phyloP scores from a whole-genome alignment of 768 basidiomycete genomes.

The Exsudoporus frostii region DNA sequence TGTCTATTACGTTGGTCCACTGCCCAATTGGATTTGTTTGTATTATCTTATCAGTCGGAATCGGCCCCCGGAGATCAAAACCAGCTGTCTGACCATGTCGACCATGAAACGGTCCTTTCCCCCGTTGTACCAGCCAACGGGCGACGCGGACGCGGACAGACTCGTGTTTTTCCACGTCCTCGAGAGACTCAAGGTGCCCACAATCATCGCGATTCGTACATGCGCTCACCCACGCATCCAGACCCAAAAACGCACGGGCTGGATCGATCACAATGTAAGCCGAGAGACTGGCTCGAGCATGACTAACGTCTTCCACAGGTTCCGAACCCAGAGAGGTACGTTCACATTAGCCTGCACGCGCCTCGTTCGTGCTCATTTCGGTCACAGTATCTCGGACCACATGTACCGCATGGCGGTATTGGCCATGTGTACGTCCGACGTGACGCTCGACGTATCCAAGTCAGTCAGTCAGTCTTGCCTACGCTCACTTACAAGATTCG shows the following conservation, averaged over 20 bases:
- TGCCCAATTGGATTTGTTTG: not conserved
- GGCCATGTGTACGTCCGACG: slow-evolving; percentile 80
- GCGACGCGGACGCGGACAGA: slow-evolving; percentile 58
- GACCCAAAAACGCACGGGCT: slow-evolving; percentile 96
- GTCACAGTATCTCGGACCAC: slow-evolving; percentile 82
- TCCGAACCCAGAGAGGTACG: slow-evolving; percentile 77
- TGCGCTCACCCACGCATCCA: slow-evolving; percentile 30
- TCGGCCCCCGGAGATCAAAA: slow-evolving; percentile 21
- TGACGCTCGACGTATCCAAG: slow-evolving; percentile 71
- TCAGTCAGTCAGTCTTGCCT: slow-evolving; percentile 41
- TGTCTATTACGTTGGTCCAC: not conserved
- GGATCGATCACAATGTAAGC: slow-evolving; percentile 69
- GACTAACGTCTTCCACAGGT: slow-evolving; percentile 46
- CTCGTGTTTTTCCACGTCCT: slow-evolving; percentile 90
- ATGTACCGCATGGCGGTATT: slow-evolving; percentile 98
- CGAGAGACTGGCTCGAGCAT: not conserved
- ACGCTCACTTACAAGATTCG: too few species aligned
- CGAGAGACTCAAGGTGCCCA: slow-evolving; percentile 79
- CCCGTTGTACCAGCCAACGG: slow-evolving; percentile 53
- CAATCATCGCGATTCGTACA: not conserved
- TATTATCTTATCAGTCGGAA: slow-evolving; percentile 31
- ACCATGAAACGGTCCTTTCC: slow-evolving; percentile 46
- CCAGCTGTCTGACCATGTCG: slow-evolving; percentile 1
- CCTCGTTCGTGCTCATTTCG: not conserved
- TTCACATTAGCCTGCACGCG: not conserved